A percentile compares a stretch with the other conserved stretches of the same genome.
phyloP scores from a whole-genome alignment of 2,329 filamentous ascomycete genomes.

The Calonectria hongkongensis region DNA sequence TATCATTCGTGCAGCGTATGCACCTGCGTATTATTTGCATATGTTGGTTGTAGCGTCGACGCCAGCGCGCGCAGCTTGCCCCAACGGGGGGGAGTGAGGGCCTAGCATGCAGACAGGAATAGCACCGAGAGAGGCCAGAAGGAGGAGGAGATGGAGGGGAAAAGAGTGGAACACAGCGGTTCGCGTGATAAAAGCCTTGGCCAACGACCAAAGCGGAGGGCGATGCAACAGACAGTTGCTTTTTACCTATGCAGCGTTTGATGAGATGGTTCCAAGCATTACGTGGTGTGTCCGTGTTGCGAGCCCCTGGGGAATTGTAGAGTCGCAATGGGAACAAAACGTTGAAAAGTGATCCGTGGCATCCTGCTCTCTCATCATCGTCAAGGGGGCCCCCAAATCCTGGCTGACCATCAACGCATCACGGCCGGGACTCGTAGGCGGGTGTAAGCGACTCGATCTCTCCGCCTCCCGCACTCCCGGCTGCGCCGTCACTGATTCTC shows the following conservation, averaged over 20 bases:
- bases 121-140: not conserved
- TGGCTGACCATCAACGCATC: conserved; percentile 24
- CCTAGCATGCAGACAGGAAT: not conserved
- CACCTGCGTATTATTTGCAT: conserved; percentile 44
- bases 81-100: conserved; percentile 4
- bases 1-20: conserved; percentile 35
- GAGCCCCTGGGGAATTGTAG: conserved; percentile 3
- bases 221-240: conserved; percentile 17
- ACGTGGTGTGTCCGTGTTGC: not conserved
- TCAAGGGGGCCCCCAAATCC: not conserved
- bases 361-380: not conserved
- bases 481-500: conserved; percentile 4
- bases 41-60: conserved; percentile 31
- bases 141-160: not conserved
- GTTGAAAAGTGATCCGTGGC: conserved; percentile 1
- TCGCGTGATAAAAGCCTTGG: conserved; percentile 7
- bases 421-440: conserved; percentile 24
- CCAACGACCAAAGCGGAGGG: conserved; percentile 6
- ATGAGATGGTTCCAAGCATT: conserved; percentile 10
- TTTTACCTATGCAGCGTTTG: conserved; percentile 19
- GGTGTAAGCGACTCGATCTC: conserved; percentile 35
- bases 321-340: not conserved
- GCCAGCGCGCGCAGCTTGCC: conserved; percentile 2
- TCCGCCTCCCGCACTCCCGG: conserved; percentile 28
- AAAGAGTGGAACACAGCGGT: conserved; percentile 2